Conservation (phyloP, 441 rosid genomes). For the Bocquillonia castaneifolia region DNA sequence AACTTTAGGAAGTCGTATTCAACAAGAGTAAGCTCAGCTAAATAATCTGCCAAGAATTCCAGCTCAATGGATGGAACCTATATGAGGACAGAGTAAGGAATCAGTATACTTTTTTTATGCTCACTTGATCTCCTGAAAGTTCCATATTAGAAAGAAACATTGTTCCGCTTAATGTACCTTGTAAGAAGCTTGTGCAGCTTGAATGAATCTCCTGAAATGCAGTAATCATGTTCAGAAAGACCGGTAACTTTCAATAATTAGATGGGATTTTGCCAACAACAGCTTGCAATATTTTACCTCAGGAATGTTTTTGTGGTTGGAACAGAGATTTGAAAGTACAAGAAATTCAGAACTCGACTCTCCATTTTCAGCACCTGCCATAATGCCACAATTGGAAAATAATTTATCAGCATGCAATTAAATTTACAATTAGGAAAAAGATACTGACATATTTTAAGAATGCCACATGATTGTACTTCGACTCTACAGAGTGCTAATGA, state of each 20-base stretch:
- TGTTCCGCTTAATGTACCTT: slow-evolving; percentile 38
- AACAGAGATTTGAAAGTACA: slow-evolving; percentile 61
- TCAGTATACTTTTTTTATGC: slow-evolving; percentile 12
- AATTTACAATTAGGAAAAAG: background rate
- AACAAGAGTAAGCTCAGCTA: slow-evolving; percentile 68
- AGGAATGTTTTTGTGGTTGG: slow-evolving; percentile 83
- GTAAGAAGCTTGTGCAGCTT: slow-evolving; percentile 63
- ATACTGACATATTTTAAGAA: slow-evolving; percentile 1
- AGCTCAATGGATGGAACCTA: slow-evolving; percentile 56
- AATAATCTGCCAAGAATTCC: slow-evolving; percentile 68
- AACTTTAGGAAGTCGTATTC: slow-evolving; percentile 66
- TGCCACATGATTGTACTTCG: background rate
- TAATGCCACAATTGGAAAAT: slow-evolving; percentile 22
- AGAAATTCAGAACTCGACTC: slow-evolving; percentile 52
- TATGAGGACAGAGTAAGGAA: slow-evolving; percentile 3
- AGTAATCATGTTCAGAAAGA: slow-evolving; percentile 16
- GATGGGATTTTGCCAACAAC: slow-evolving; percentile 10
- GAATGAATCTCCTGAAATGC: slow-evolving; percentile 66
- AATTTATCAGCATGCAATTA: slow-evolving; percentile 16
- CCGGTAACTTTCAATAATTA: background rate
- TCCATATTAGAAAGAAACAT: background rate
- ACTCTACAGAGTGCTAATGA: background rate
- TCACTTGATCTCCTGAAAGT: background rate
- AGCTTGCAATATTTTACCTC: slow-evolving; percentile 41
- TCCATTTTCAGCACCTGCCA: slow-evolving; percentile 84